phyloP scores from a whole-genome alignment of 768 basidiomycete genomes.

The Sistotremastrum suecicum region DNA sequence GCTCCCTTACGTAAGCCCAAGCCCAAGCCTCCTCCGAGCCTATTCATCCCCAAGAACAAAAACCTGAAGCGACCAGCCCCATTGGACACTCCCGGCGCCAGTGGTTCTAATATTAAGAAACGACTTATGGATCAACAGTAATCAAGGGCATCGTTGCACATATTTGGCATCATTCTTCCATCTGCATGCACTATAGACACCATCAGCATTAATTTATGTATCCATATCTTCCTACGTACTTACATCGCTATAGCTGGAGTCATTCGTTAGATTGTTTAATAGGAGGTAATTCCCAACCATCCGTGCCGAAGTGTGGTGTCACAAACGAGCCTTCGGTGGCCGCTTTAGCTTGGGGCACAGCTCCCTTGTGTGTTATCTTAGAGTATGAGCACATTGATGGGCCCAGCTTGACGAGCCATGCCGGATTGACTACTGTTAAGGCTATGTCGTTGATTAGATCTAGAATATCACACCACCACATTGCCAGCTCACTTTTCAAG shows the following conservation, averaged over 20 bases:
- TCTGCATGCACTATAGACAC: not conserved
- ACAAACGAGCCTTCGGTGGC: conserved; percentile 46
- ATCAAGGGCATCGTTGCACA: not conserved
- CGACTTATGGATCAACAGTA: conserved; percentile 11
- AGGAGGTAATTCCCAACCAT: conserved; percentile 79
- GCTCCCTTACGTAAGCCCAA: conserved; percentile 7
- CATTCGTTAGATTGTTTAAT: conserved; percentile 18
- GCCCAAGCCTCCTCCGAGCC: conserved; percentile 17
- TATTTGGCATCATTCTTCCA: not conserved
- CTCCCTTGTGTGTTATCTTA: conserved; percentile 60
- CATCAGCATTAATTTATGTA: not conserved
- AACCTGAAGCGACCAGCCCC: not conserved
- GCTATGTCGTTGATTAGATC: conserved; percentile 25
- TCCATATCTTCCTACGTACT: not conserved
- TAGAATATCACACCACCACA: not conserved
- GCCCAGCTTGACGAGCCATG: conserved; percentile 76
- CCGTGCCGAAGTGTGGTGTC: conserved; percentile 73
- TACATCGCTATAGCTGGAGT: no score
- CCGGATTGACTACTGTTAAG: conserved; percentile 71
- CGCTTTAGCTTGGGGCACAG: conserved; percentile 2
- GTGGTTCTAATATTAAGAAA: not conserved
- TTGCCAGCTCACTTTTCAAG: conserved; percentile 51
- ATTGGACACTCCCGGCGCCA: not conserved
- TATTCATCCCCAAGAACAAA: conserved; percentile 53
- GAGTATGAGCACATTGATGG: conserved; percentile 79